Conservation (phyloP, 1,284 basidiomycete species). For the Ustanciosporium gigantosporum region DNA sequence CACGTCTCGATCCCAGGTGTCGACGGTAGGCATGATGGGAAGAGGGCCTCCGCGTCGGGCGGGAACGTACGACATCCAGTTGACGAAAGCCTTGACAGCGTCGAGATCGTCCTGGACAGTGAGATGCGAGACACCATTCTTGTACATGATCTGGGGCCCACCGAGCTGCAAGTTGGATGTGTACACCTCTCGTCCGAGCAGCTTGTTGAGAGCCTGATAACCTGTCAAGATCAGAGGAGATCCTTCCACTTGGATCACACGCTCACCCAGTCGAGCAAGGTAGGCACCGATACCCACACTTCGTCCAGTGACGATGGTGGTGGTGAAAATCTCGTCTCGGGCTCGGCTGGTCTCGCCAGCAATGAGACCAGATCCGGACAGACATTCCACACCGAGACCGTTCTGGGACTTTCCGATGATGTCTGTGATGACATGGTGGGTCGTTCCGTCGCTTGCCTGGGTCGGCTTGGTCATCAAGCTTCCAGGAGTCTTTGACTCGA, state of each 20-base stretch:
- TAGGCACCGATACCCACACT: slow-evolving; percentile 99
- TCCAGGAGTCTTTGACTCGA: slow-evolving; percentile 64
- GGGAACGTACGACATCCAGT: slow-evolving; percentile 91
- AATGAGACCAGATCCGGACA: slow-evolving; percentile 95
- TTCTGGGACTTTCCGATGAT: slow-evolving; percentile 89
- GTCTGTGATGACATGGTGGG: slow-evolving; percentile 90
- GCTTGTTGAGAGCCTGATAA: slow-evolving; percentile 96
- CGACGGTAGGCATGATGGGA: slow-evolving; percentile 42
- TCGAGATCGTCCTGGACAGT: slow-evolving; percentile 86
- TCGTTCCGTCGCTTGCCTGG: slow-evolving; percentile 81
- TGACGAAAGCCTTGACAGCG: slow-evolving; percentile 64
- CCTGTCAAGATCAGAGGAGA: slow-evolving; percentile 99
- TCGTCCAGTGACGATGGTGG: slow-evolving; percentile 96
- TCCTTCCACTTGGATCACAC: slow-evolving; percentile 97
- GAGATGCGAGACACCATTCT: slow-evolving; percentile 86
- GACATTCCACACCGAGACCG: slow-evolving; percentile 95
- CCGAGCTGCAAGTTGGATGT: slow-evolving; percentile 98
- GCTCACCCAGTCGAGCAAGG: slow-evolving; percentile 94
- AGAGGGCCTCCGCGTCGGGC: slow-evolving; percentile 33
- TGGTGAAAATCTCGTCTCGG: slow-evolving; percentile 98
- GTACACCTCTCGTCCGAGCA: slow-evolving; percentile 97
- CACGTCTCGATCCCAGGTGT: slow-evolving; percentile 87
- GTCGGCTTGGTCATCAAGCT: slow-evolving; percentile 78
- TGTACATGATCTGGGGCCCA: slow-evolving; percentile 74
- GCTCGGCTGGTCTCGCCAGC: slow-evolving; percentile 97